Conservation (phyloP, 345 rosid species). For the Salix arbutifolia region DNA sequence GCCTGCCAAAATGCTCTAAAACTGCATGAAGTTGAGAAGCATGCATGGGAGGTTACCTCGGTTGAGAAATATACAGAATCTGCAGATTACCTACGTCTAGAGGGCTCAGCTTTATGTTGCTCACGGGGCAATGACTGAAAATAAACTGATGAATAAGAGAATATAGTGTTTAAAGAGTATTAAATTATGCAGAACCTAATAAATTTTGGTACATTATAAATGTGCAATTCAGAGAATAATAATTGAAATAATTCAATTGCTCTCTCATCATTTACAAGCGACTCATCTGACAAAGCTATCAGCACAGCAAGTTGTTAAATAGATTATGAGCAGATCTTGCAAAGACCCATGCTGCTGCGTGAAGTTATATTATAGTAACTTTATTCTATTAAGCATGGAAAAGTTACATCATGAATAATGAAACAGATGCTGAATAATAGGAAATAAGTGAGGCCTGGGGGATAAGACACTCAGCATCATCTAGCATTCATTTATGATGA, state of each 20-base stretch:
- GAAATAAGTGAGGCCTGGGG: conserved; percentile 10
- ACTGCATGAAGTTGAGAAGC: not conserved
- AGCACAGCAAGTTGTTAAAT: not conserved
- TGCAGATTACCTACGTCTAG: not conserved
- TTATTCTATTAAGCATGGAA: conserved; percentile 15
- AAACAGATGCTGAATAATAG: not conserved
- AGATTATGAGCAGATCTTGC: not conserved
- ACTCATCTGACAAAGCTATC: too few species aligned
- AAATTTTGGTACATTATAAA: not conserved
- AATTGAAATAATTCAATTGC: not conserved
- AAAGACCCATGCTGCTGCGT: not conserved
- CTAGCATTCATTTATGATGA: conserved; percentile 5
- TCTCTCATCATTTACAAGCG: not conserved
- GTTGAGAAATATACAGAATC: not conserved
- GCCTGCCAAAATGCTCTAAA: not conserved
- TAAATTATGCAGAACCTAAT: not conserved
- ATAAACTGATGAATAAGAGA: too few species aligned
- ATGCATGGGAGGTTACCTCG: not conserved
- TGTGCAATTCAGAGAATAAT: not conserved
- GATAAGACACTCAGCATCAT: conserved; percentile 16
- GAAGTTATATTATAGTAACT: not conserved
- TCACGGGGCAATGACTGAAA: too few species aligned
- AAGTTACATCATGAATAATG: not conserved
- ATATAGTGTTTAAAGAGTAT: not conserved
- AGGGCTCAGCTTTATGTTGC: not conserved